phyloP scores from a whole-genome alignment of 1,139 yeast species.

The Blastobotrys proliferans region DNA sequence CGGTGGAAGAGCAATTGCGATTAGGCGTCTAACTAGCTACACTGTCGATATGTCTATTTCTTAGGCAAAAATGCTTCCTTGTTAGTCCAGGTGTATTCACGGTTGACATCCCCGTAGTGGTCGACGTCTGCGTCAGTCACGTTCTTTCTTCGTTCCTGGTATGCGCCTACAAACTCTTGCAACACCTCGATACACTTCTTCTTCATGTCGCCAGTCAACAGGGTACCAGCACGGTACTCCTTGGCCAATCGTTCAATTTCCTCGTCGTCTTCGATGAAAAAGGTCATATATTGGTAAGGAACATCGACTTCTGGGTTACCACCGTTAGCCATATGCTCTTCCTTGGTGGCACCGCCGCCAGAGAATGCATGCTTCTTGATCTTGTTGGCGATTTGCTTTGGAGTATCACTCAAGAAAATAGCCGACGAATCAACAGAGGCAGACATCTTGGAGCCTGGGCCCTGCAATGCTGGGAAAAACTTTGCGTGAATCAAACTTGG shows the following conservation, averaged over 20 bases:
- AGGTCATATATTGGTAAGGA: conserved; percentile 86
- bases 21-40: no score
- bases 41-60: no score
- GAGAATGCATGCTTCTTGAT: conserved; percentile 95
- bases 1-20: no score
- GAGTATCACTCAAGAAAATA: conserved; percentile 91
- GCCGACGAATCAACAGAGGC: conserved; percentile 84
- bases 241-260: conserved; percentile 60
- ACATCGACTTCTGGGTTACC: conserved; percentile 97
- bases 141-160: conserved; percentile 71
- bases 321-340: conserved; percentile 84
- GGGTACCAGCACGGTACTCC: conserved; percentile 72
- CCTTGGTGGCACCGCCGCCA: conserved; percentile 85
- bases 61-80: conserved; percentile 68
- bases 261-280: conserved; percentile 85
- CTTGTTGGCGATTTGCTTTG: conserved; percentile 88
- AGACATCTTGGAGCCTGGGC: conserved; percentile 95
- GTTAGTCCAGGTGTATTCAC: conserved; percentile 68
- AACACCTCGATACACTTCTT: conserved; percentile 76
- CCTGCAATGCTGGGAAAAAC: conserved; percentile 98
- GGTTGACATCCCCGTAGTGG: conserved; percentile 72
- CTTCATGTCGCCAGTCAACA: conserved; percentile 92
- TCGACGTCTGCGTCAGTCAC: conserved; percentile 66
- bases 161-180: conserved; percentile 70
- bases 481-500: conserved; percentile 91